Evolutionary conservation across 768 basidiomycete species (phyloP), one percentile per base, ranked within the genome.

Genomic region (Mycena belliarum): DNA sequence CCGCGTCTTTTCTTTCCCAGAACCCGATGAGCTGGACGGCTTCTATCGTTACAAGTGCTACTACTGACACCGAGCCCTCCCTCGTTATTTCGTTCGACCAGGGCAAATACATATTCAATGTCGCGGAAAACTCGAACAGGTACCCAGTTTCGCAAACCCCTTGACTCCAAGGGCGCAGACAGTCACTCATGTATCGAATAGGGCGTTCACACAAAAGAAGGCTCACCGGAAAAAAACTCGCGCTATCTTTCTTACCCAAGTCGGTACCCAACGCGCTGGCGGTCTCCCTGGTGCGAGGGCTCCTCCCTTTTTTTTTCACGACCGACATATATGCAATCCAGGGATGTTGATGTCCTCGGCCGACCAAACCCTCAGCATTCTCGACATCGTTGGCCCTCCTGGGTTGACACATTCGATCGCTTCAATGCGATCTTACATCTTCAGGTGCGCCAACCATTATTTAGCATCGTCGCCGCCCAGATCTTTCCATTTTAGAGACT

Each of bases 101-200:
- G 15, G 87, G 82, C 14, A 89, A 92, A 64, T 98, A 95, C 64
- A 79, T 95, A 37, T 93, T 98, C 79, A 95, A 95, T 71, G 85
- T 79, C 20, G 88, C 91, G 9, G 94, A 97, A 71, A 89, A 88
- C 57, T 85, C 88, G 2, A 86, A 85, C 41, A 77, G n/a, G n/a
- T n/a, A n/a, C n/a, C n/a, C n/a, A n/a, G n/a, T n/a, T n/a, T n/a
- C n/a, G n/a, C n/a, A n/a, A n/a, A n/a, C n/a, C n/a, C n/a, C n/a
- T n/a, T n/a, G n/a, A n/a, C n/a, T n/a, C n/a, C n/a, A n/a, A n/a
- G n/a, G n/a, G n/a, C n/a, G n/a, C n/a, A n/a, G n/a, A n/a, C n/a
- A n/a, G n/a, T n/a, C n/a, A n/a, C n/a, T n/a, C n/a, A n/a, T n/a
- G n/a, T n/a, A n/a, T 85, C 88, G 2, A 86, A 85, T 41, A 77